Base-by-base conservation (phyloP, 1,139 yeast genomes). In the Yamadazyma trypodendri region DNA sequence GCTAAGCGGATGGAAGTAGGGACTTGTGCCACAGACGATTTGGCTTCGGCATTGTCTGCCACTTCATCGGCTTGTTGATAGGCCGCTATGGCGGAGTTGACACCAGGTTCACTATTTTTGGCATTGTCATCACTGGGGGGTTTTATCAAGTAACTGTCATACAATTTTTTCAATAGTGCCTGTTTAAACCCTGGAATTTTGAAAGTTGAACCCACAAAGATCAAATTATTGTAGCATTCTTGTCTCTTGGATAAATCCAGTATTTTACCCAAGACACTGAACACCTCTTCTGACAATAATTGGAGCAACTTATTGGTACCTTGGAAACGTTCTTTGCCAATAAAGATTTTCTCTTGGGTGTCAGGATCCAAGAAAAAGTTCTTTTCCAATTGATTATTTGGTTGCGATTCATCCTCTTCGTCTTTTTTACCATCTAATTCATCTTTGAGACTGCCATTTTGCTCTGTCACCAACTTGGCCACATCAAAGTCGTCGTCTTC, bases 321-420 rank as follows among this genome's bases (percentile, higher is more conserved):
- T 54, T 78, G 82, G 61, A 92, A 92, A 49, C 98, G 72, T 60
- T 89, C 96, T 44, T 81, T 84, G 5, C 97, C 97, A 8, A 92
- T 80, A 17, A 67, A 67, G 13, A 85, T 55, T 38, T 65, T 65
- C 36, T 74, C 68, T 1, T 84, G 82, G 9, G 74, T 58, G 9
- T 63, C 61, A 4, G 68, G 60, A 56, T 84, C 95, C 22, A 68
- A 58, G 55, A 89, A 90, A 7, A 67, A 60, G 56, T 88, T 90
- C 20, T 65, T 71, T 55, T 83, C 90, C 41, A 81, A 56, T 55
- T 82, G 84, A 24, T 74, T 65, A 56, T 79, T 86, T 51, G 65
- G 72, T n/a, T 33, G 28, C 16, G 32, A 14, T 20, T 31, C 31
- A 45, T 74, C 77, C 17, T 48, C 48, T 21, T 59, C 65, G 35